Evolutionary conservation across 164 flowering plant species (phyloP).

Genomic region (Sextonia rubra): DNA sequence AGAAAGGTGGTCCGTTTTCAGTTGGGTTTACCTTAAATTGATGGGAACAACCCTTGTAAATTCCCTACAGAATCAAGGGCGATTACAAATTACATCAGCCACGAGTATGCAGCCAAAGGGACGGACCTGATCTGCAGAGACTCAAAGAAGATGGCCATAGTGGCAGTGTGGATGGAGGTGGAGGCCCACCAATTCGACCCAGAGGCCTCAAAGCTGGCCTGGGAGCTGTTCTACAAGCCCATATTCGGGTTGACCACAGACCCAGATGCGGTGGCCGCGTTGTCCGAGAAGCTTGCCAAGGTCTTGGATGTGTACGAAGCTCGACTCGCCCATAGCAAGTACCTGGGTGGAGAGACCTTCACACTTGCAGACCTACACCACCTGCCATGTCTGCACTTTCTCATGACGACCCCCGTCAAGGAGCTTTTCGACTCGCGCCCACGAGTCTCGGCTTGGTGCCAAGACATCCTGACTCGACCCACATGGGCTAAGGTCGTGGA

Average conservation of each 20-base stretch:
- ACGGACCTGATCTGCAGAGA: slow-evolving; percentile 8
- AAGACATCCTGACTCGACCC: slow-evolving; percentile 39
- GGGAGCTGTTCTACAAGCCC: slow-evolving; percentile 34
- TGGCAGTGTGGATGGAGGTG: slow-evolving; percentile 53
- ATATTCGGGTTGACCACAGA: slow-evolving; percentile 34
- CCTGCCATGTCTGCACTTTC: slow-evolving; percentile 35
- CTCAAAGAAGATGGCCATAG: slow-evolving; percentile 12
- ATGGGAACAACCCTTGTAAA: not conserved
- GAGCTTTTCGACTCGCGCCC: slow-evolving; percentile 34
- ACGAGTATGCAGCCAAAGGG: slow-evolving; percentile 12
- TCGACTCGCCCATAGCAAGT: slow-evolving; percentile 36
- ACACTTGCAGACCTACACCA: slow-evolving; percentile 58
- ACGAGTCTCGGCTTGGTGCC: slow-evolving; percentile 65
- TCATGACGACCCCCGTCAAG: slow-evolving; percentile 45
- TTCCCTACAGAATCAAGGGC: slow-evolving; percentile 20
- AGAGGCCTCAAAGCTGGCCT: slow-evolving; percentile 30
- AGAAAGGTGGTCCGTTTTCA: too few relatives aligned
- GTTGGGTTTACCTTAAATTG: too few relatives aligned
- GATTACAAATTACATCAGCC: slow-evolving; percentile 12
- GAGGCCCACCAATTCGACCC: slow-evolving; percentile 56
- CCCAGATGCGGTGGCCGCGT: slow-evolving; percentile 24
- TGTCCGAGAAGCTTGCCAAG: slow-evolving; percentile 38
- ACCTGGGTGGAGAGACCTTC: slow-evolving; percentile 52
- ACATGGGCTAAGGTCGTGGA: slow-evolving; percentile 22
- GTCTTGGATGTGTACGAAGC: slow-evolving; percentile 65